Percentiles rank a stretch among this genome's conserved stretches.
Conservation (phyloP, 352 stramenopile species). For the Globisporangium ultimum region DNA sequence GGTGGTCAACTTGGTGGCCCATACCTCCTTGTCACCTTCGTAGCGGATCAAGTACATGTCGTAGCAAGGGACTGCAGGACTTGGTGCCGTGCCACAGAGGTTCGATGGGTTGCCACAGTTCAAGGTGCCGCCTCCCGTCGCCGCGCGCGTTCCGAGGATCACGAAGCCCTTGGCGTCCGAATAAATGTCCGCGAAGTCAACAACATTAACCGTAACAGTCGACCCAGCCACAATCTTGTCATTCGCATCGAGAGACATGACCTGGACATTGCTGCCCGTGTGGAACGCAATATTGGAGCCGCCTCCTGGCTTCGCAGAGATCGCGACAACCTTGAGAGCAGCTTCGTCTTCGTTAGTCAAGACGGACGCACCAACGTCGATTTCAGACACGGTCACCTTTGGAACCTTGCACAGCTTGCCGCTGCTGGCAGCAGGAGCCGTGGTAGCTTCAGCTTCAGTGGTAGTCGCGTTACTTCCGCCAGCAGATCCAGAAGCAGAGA, state of each 20-base stretch:
- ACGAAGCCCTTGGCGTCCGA: slow-evolving; percentile 55
- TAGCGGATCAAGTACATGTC: slow-evolving; percentile 66
- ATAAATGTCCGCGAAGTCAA: slow-evolving; percentile 59
- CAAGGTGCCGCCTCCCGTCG: slow-evolving; percentile 46
- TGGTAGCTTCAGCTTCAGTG: slow-evolving; percentile 1
- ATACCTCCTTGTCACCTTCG: slow-evolving; percentile 43
- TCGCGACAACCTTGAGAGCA: slow-evolving; percentile 42
- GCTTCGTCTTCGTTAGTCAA: slow-evolving; percentile 48
- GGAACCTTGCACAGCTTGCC: slow-evolving; percentile 41
- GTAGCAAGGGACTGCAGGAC: slow-evolving; percentile 40
- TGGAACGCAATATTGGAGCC: slow-evolving; percentile 51
- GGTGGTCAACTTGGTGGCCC: slow-evolving; percentile 53
- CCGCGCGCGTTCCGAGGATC: slow-evolving; percentile 43
- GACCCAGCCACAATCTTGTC: slow-evolving; percentile 41
- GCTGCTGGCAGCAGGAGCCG: slow-evolving; percentile 13
- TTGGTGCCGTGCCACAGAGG: slow-evolving; percentile 38
- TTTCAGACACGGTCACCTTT: slow-evolving; percentile 34
- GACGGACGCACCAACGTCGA: slow-evolving; percentile 31
- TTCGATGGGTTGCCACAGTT: slow-evolving; percentile 60
- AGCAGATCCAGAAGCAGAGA: background rate
- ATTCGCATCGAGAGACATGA: slow-evolving; percentile 42
- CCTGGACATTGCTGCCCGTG: slow-evolving; percentile 40
- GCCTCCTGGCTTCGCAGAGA: slow-evolving; percentile 35
- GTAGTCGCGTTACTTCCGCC: background rate
- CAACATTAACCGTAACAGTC: slow-evolving; percentile 29